phyloP scores from a whole-genome alignment of 306 rosid species.

The Glycyrrhiza uralensis region DNA sequence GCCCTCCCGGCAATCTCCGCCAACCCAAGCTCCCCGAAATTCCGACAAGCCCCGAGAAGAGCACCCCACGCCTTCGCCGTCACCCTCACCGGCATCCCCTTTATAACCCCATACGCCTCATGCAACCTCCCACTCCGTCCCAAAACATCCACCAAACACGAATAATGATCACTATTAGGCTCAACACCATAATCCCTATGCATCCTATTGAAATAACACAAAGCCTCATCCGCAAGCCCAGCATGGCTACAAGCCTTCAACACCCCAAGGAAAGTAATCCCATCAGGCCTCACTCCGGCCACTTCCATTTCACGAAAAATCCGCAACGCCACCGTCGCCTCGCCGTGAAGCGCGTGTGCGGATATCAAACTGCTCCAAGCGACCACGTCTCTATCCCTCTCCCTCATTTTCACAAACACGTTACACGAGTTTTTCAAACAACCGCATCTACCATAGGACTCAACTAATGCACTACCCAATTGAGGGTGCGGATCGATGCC shows the following conservation, averaged over 20 bases:
- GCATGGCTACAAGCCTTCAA: constrained; percentile 79
- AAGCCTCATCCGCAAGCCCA: constrained; percentile 69
- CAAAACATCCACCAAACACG: constrained; percentile 75
- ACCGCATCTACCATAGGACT: constrained; percentile 77
- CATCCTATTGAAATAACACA: constrained; percentile 55
- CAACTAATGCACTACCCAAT: constrained; percentile 60
- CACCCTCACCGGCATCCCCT: constrained; percentile 68
- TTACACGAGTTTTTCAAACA: constrained; percentile 37
- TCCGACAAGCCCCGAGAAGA: constrained; percentile 74
- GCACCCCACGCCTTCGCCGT: constrained; percentile 85
- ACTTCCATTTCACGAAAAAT: constrained; percentile 51
- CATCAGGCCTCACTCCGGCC: constrained; percentile 58
- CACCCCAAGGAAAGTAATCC: constrained; percentile 60
- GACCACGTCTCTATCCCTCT: constrained; percentile 52
- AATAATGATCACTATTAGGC: constrained; percentile 71
- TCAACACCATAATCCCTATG: constrained; percentile 40
- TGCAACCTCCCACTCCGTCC: constrained; percentile 72
- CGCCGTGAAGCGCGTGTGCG: constrained; percentile 66
- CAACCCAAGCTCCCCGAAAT: constrained; percentile 55
- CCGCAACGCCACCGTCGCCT: constrained; percentile 58
- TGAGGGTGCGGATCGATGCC: constrained; percentile 46
- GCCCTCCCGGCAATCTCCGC: constrained; percentile 71
- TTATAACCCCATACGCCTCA: constrained; percentile 62
- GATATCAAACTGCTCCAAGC: constrained; percentile 79
- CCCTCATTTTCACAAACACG: constrained; percentile 44